Conservation (phyloP, 2,329 filamentous ascomycete species). For the Ceratocystis albifundus region DNA sequence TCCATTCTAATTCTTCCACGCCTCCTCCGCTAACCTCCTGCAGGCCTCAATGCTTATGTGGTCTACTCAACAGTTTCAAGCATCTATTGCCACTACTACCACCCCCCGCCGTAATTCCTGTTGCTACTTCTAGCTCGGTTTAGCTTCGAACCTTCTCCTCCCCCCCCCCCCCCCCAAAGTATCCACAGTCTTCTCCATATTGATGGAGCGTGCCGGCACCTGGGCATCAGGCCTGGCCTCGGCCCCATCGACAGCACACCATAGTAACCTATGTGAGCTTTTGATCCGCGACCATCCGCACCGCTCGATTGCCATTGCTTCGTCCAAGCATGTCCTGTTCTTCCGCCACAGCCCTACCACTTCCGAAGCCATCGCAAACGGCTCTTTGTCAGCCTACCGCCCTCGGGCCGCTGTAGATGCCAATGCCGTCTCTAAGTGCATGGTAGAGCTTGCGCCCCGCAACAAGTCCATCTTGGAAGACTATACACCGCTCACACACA, state of each 20-base stretch:
- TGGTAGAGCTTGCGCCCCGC: conserved; percentile 70
- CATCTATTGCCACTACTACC: not conserved
- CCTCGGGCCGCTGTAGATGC: conserved; percentile 33
- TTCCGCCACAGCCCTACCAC: conserved; percentile 64
- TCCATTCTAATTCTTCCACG: not conserved
- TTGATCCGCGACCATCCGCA: conserved; percentile 77
- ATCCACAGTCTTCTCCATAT: not conserved
- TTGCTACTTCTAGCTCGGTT: not conserved
- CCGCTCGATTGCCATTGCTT: conserved; percentile 77
- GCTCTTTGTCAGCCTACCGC: conserved; percentile 43
- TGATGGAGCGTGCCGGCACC: conserved; percentile 23
- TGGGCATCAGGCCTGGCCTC: conserved; percentile 18
- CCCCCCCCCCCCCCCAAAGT: not conserved
- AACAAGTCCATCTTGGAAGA: conserved; percentile 57
- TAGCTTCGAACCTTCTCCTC: not conserved
- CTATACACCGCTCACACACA: conserved; percentile 62
- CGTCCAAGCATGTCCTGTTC: conserved; percentile 66
- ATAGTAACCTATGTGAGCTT: conserved; percentile 59
- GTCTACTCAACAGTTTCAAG: not conserved
- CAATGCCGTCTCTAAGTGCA: conserved; percentile 52
- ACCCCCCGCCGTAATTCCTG: not conserved
- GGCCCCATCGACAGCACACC: conserved; percentile 32
- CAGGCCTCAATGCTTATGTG: not conserved
- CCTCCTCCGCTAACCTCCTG: not conserved
- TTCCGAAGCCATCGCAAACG: conserved; percentile 48